Percentiles rank a stretch among this genome's conserved stretches.
These are phyloP conservation scores for Moesziomyces sp. DNA, from an alignment of 1,284 basidiomycete species.

Conservation along the genomic window DNA sequence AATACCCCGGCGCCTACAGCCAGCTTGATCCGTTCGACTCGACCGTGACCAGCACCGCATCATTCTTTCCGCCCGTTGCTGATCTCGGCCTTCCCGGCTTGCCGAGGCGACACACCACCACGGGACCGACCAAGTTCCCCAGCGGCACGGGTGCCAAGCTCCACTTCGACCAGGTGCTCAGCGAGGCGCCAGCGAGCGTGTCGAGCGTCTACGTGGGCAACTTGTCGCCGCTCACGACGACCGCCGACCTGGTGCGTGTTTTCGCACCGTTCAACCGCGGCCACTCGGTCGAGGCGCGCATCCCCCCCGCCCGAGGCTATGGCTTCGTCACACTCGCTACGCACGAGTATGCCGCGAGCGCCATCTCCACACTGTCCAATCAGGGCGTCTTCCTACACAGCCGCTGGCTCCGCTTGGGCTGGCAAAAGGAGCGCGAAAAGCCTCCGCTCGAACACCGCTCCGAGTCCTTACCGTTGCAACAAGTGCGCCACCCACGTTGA, in stretches of 20 bases:
- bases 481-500: not conserved
- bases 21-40: not conserved
- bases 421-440: slow-evolving; percentile 82
- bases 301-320: slow-evolving; percentile 87
- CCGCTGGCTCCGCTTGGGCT: slow-evolving; percentile 93
- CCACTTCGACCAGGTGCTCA: slow-evolving; percentile 84
- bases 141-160: slow-evolving; percentile 5
- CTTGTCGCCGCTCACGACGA: slow-evolving; percentile 92
- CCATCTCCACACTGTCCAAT: slow-evolving; percentile 82
- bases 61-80: not conserved
- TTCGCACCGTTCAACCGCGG: slow-evolving; percentile 88
- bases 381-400: slow-evolving; percentile 96
- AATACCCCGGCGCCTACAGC: not conserved
- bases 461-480: slow-evolving; percentile 10
- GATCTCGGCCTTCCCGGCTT: slow-evolving; percentile 31
- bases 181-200: slow-evolving; percentile 90
- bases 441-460: slow-evolving; percentile 4
- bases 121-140: slow-evolving; percentile 13
- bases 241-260: slow-evolving; percentile 92
- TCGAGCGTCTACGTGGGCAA: slow-evolving; percentile 98
- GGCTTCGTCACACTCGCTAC: slow-evolving; percentile 98
- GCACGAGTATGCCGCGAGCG: slow-evolving; percentile 96
- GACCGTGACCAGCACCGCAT: not conserved
- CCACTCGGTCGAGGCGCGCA: slow-evolving; percentile 92
- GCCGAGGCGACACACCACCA: slow-evolving; percentile 9